Evolutionary conservation across 495 filamentous ascomycete genomes (phyloP).

Genomic region (Penicillium flavigenum): DNA sequence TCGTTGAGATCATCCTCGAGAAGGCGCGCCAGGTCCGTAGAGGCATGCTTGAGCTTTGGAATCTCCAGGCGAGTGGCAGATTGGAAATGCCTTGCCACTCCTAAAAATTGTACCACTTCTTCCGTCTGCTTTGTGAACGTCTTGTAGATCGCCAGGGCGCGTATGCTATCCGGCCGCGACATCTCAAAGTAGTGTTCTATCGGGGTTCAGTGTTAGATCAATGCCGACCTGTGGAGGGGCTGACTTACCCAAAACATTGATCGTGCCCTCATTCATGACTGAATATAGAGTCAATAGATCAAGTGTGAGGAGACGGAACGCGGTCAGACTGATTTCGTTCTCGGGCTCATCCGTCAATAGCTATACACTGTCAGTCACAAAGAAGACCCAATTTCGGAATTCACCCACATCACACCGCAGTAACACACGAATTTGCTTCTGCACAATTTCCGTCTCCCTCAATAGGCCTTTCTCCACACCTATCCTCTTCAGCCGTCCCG

Average conservation of each 20-base stretch:
- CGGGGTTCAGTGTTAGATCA: constrained; percentile 23
- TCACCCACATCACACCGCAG: constrained; percentile 82
- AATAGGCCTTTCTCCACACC: constrained; percentile 90
- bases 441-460: constrained; percentile 88
- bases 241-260: constrained; percentile 85
- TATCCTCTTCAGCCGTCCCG: constrained; percentile 78
- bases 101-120: constrained; percentile 85
- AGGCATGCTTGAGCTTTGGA: constrained; percentile 96
- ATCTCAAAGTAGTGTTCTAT: constrained; percentile 97
- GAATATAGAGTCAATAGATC: constrained; percentile 91
- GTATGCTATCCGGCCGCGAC: constrained; percentile 89
- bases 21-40: constrained; percentile 81
- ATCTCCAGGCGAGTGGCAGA: constrained; percentile 90
- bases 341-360: constrained; percentile 85
- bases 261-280: constrained; percentile 95
- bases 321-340: constrained; percentile 94
- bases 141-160: constrained; percentile 90
- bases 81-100: constrained; percentile 83
- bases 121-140: constrained; percentile 92
- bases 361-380: constrained; percentile 48
- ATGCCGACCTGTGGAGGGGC: background rate
- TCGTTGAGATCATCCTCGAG: constrained; percentile 95
- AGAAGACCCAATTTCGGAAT: constrained; percentile 9
- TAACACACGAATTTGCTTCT: constrained; percentile 81
- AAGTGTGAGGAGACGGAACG: constrained; percentile 89